Base-by-base conservation (phyloP, 108 stramenopile species). In the Nitzschia sp. region DNA sequence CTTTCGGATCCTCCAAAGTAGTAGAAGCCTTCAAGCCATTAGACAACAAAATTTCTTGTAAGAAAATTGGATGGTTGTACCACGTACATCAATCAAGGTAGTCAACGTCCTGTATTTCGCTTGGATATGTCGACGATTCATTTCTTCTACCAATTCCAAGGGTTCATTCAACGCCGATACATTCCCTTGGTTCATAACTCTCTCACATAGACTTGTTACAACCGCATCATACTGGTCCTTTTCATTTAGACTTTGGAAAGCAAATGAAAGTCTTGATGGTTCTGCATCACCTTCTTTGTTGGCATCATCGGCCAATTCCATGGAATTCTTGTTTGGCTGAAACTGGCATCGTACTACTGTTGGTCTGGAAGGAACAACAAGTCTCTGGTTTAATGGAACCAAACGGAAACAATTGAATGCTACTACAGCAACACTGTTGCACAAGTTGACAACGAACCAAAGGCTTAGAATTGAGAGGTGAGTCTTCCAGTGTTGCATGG, bases 211-310 rank as follows among this genome's bases (percentile, higher is more conserved):
- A 44, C 93, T 89, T 8, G 90, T 90, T 25, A 94, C 72, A 5
- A 91, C 88, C 20, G 90, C 88, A 48, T 94, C 93, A 76, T 94
- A 94, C 63, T 91, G 86, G 62, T 94, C 93, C 15, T 61, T 75
- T 46, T 88, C 83, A 53, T 78, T 64, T 0, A 94, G 79, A 9
- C 72, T 70, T 2, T 80, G 72, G 68, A 94, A 94, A 20, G 89
- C 90, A 43, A 78, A 80, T 50, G 86, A 80, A 15, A 93, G 69
- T 50, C 83, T 77, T 19, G 81, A 80, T 51, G 29, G 29, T 34
- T 34, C 29, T 69, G 53, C 21, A 69, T 51, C 12, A 44, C 46
- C n/a, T 41, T 29, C 34, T 57, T 50, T 29, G 42, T 43, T 12
- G 68, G 41, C 34, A 69, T 46, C 3, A 58, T 25, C 20, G 29